Evolutionary conservation across 148 eudicot species (phyloP).

Genomic region (Polygonum maritimum): DNA sequence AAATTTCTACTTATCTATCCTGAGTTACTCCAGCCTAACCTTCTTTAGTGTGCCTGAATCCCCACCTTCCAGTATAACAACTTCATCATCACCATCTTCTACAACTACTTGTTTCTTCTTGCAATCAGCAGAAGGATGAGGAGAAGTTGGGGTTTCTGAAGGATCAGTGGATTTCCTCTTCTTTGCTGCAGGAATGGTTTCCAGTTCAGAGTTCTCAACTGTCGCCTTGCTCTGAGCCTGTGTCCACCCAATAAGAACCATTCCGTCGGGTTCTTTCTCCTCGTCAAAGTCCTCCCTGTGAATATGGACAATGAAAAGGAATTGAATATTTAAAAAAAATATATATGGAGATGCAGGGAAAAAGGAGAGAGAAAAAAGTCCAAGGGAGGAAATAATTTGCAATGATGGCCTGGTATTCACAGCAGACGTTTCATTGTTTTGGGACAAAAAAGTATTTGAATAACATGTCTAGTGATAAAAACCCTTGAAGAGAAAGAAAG

Average conservation of each 20-base stretch:
- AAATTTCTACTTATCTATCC: neutral
- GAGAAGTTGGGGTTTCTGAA: slow-evolving; percentile 11
- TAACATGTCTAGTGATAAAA: no score
- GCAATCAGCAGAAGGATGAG: slow-evolving; percentile 14
- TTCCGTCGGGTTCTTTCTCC: slow-evolving; percentile 88
- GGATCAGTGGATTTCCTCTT: slow-evolving; percentile 56
- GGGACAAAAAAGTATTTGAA: no score
- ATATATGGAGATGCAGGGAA: no score
- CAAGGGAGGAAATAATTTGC: no score
- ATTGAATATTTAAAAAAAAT: neutral
- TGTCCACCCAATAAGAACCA: slow-evolving; percentile 88
- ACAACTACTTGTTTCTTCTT: slow-evolving; percentile 28
- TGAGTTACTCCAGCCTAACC: slow-evolving; percentile 2
- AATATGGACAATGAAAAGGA: neutral
- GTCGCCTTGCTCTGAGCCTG: slow-evolving; percentile 25
- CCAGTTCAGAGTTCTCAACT: slow-evolving; percentile 28
- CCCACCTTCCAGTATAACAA: slow-evolving; percentile 46
- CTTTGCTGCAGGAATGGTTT: slow-evolving; percentile 28
- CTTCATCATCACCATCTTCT: slow-evolving; percentile 36
- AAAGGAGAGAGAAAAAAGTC: no score
- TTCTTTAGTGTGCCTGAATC: slow-evolving; percentile 37
- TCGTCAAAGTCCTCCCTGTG: slow-evolving; percentile 89
- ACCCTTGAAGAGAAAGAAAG: neutral
- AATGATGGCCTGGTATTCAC: no score
- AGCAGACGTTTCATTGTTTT: no score